A percentile compares a stretch with the other conserved stretches of the same genome.
phyloP scores from a whole-genome alignment of 2,329 filamentous ascomycete genomes.

The Didymella exigua region DNA sequence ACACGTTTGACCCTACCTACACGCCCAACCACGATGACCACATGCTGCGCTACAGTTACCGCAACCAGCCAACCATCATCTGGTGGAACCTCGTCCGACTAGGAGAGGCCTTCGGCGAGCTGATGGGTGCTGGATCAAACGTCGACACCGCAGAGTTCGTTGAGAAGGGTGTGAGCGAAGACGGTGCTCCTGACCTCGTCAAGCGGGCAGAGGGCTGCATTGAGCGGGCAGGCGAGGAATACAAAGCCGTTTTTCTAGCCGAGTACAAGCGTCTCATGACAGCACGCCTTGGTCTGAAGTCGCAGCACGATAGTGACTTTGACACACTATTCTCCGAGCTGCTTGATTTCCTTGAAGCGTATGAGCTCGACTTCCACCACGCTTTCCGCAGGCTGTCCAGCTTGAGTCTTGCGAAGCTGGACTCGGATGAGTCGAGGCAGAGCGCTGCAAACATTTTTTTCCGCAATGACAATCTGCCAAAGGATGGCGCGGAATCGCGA shows the following conservation, averaged over 20 bases:
- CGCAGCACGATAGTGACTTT: slow-evolving; percentile 74
- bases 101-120: slow-evolving; percentile 85
- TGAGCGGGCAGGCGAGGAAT: slow-evolving; percentile 80
- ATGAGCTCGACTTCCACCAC: slow-evolving; percentile 91
- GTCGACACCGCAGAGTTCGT: slow-evolving; percentile 77
- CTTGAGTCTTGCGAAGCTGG: slow-evolving; percentile 66
- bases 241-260: slow-evolving; percentile 81
- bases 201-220: slow-evolving; percentile 85
- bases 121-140: slow-evolving; percentile 75
- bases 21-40: slow-evolving; percentile 97
- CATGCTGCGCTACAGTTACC: slow-evolving; percentile 85
- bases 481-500: slow-evolving; percentile 66
- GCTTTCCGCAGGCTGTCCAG: slow-evolving; percentile 82
- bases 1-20: slow-evolving; percentile 92
- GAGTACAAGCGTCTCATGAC: slow-evolving; percentile 91
- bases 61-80: slow-evolving; percentile 92
- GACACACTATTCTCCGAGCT: slow-evolving; percentile 79
- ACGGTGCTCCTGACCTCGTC: slow-evolving; percentile 72
- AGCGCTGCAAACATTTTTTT: slow-evolving; percentile 77
- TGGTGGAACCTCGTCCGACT: slow-evolving; percentile 98
- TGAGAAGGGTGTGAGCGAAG: slow-evolving; percentile 72
- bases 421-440: slow-evolving; percentile 66
- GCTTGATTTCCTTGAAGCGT: slow-evolving; percentile 78
- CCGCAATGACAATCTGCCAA: slow-evolving; percentile 67
- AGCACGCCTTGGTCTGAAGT: slow-evolving; percentile 75